Evolutionary conservation across 345 rosid species (phyloP).

Genomic region (Eucalyptus erythrocorys): DNA sequence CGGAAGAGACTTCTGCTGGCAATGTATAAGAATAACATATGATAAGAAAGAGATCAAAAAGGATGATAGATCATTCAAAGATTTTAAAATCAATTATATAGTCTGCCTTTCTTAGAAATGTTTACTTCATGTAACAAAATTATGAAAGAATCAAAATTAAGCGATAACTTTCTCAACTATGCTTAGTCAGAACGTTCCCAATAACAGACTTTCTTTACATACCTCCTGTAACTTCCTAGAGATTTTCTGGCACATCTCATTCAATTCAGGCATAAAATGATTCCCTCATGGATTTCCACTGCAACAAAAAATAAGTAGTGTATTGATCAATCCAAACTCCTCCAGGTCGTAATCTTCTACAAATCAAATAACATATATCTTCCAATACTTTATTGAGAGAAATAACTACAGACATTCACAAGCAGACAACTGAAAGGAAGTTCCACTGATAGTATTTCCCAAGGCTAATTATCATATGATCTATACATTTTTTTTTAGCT

Average conservation of each 20-base stretch:
- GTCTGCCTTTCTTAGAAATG: background rate
- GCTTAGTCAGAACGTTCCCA: background rate
- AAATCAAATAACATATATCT: background rate
- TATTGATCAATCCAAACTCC: background rate
- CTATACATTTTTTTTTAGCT: background rate
- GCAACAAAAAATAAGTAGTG: slow-evolving; percentile 10
- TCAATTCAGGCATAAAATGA: slow-evolving; percentile 48
- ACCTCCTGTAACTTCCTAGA: slow-evolving; percentile 49
- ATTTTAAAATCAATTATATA: background rate
- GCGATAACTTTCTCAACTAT: background rate
- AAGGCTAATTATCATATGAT: background rate
- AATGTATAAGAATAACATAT: background rate
- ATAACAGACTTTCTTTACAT: background rate
- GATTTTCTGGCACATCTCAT: slow-evolving; percentile 55
- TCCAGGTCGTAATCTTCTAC: background rate
- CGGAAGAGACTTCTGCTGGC: slow-evolving; percentile 50
- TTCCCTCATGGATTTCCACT: slow-evolving; percentile 63
- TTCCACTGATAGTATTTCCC: background rate
- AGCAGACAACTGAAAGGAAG: background rate
- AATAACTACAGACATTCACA: background rate
- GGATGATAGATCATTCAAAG: background rate
- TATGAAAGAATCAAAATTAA: background rate
- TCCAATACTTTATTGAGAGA: background rate
- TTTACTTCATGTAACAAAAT: background rate
- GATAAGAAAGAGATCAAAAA: background rate